Evolutionary conservation across 176 grass and related monocot species (phyloP), one percentile per base, ranked within the genome.

Genomic region (Musa beccarii): DNA sequence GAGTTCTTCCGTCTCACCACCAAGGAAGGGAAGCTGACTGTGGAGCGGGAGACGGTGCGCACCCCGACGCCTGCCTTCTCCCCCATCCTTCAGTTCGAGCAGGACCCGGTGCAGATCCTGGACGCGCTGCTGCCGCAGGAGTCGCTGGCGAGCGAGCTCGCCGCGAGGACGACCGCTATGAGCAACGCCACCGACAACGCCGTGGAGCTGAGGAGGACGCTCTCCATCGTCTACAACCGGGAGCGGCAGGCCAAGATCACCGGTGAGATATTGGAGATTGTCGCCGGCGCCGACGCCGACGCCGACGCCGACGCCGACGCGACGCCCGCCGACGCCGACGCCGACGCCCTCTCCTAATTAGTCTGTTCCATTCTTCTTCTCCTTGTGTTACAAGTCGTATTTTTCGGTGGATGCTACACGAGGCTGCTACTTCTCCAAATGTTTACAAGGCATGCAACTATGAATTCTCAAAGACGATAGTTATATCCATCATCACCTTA

Each of bases 101-200:
- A 70, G 68, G 68, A 70, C 49, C 68, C 68, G 43, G 68, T 70
- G 16, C 68, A 70, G 68, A 70, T 70, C 68, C 68, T 70, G 15
- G 68, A 70, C 68, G 68, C 68, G 1, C 68, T 70, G 43, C 68
- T 70, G 43, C 68, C 68, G 43, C 68, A 70, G 68, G 68, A 70
- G 49, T 70, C 68, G 49, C 68, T 70, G 68, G 68, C 68, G 2
- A 70, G 49, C 49, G 68, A 70, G 49, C 68, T 70, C 34, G 68
- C 68, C 16, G 68, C 68, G 15, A 16, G 49, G 15, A 70, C 52
- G 68, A 70, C 68, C 16, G 49, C 49, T 49, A 70, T 70, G 68
- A 70, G 68, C 68, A 70, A 70, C 68, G 68, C 68, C 68, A 70
- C 68, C 68, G 68, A 70, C 68, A 70, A 70, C 43, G 68, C 68